These are phyloP conservation scores for Schrenkiella parvula DNA, from an alignment of 345 rosid species.

Conservation along the genomic window DNA sequence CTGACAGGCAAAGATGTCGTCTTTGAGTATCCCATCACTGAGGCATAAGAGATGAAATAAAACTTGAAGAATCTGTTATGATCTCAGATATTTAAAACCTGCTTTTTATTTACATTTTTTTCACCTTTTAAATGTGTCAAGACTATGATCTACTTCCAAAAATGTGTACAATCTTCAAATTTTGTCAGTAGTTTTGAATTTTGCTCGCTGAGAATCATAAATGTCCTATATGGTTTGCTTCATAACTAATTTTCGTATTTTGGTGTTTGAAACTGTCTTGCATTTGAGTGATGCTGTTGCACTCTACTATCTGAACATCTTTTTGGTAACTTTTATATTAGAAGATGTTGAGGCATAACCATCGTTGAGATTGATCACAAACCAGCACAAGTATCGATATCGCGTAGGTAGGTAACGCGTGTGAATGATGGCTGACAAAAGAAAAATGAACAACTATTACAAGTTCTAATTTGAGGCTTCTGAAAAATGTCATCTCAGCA, in stretches of 20 bases:
- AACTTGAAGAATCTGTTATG: not conserved
- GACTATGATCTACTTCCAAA: not conserved
- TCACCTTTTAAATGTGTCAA: not conserved
- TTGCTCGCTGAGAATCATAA: not conserved
- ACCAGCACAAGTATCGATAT: too few species aligned
- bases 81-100: not conserved
- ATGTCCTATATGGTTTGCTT: not conserved
- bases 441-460: too few species aligned
- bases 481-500: too few species aligned
- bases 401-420: too few species aligned
- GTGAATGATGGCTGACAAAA: too few species aligned
- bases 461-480: too few species aligned
- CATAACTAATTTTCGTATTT: not conserved
- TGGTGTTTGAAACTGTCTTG: too few species aligned
- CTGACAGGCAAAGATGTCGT: constrained; percentile 77
- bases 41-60: constrained; percentile 40
- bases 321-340: too few species aligned
- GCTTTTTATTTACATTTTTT: not conserved
- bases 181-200: not conserved
- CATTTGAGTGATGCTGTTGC: too few species aligned
- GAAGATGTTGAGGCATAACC: too few species aligned
- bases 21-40: constrained; percentile 66
- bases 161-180: not conserved
- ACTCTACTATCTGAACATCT: too few species aligned
- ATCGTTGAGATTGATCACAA: too few species aligned